phyloP scores from a whole-genome alignment of 1,284 basidiomycete genomes.

The Sanghuangporus baumii region DNA sequence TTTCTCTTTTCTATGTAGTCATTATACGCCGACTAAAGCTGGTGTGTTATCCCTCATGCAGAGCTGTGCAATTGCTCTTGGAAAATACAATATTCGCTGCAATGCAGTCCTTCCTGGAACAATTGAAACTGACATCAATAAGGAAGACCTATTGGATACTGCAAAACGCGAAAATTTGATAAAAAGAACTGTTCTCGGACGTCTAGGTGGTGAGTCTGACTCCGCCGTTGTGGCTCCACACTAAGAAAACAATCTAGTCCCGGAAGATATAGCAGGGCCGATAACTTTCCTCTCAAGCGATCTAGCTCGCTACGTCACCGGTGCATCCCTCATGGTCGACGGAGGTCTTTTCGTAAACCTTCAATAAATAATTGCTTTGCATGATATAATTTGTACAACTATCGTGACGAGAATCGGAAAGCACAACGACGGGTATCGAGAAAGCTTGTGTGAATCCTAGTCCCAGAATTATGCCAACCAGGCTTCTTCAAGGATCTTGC shows the following conservation, averaged over 20 bases:
- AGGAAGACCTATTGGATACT: constrained; percentile 62
- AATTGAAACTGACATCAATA: constrained; percentile 76
- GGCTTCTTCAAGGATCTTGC: constrained; percentile 33
- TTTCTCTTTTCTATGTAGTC: constrained; percentile 31
- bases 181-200: constrained; percentile 59
- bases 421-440: background rate
- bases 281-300: constrained; percentile 75
- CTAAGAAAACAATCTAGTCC: constrained; percentile 32
- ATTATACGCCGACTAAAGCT: constrained; percentile 82
- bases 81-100: constrained; percentile 71
- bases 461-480: constrained; percentile 10
- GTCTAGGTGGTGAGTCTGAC: constrained; percentile 51
- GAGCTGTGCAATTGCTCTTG: constrained; percentile 73
- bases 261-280: constrained; percentile 74
- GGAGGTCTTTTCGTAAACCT: constrained; percentile 78
- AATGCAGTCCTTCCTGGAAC: constrained; percentile 68
- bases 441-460: background rate
- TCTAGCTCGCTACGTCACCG: constrained; percentile 70
- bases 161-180: constrained; percentile 63
- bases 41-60: constrained; percentile 81
- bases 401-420: background rate
- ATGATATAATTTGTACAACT: background rate
- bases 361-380: constrained; percentile 39
- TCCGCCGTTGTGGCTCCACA: constrained; percentile 3
- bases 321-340: constrained; percentile 67